phyloP scores from a whole-genome alignment of 495 filamentous ascomycete genomes.

The Aspergillus sparsus region DNA sequence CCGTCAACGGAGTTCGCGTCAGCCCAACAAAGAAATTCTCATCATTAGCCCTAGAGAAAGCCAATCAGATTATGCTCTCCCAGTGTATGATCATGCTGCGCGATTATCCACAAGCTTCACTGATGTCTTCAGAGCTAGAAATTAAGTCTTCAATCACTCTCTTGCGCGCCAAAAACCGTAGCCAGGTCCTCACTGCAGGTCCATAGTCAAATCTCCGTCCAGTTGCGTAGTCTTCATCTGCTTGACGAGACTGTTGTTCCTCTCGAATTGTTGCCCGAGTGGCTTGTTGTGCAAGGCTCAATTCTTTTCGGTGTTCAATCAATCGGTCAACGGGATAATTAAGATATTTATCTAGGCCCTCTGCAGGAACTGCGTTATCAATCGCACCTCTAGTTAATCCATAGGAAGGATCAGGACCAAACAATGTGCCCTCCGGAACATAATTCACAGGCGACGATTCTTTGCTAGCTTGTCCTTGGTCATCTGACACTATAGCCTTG shows the following conservation, averaged over 20 bases:
- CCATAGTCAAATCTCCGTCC: constrained; percentile 51
- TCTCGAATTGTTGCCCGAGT: constrained; percentile 45
- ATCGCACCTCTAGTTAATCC: constrained; percentile 37
- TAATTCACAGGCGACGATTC: neutral
- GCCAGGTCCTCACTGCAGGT: constrained; percentile 47
- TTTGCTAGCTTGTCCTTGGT: neutral
- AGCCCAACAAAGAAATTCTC: no score
- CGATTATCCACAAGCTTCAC: no score
- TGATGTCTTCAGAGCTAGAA: neutral
- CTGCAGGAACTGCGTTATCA: constrained; percentile 29
- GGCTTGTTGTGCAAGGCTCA: constrained; percentile 36
- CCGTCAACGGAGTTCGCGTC: no score
- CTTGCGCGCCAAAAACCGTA: constrained; percentile 47
- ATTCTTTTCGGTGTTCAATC: constrained; percentile 27
- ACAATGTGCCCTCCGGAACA: constrained; percentile 27
- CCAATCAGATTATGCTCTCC: no score
- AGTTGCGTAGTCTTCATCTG: constrained; percentile 49
- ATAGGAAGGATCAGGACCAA: constrained; percentile 37
- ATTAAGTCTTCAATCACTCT: constrained; percentile 32
- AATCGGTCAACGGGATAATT: constrained; percentile 31
- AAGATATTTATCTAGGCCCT: constrained; percentile 22
- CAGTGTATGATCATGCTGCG: no score
- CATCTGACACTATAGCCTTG: constrained; percentile 30
- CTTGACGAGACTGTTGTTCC: constrained; percentile 41
- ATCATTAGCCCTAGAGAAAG: no score